Evolutionary conservation across 345 rosid species (phyloP), one percentile per base, ranked within the genome.

Genomic region (Fremontodendron californicum): DNA sequence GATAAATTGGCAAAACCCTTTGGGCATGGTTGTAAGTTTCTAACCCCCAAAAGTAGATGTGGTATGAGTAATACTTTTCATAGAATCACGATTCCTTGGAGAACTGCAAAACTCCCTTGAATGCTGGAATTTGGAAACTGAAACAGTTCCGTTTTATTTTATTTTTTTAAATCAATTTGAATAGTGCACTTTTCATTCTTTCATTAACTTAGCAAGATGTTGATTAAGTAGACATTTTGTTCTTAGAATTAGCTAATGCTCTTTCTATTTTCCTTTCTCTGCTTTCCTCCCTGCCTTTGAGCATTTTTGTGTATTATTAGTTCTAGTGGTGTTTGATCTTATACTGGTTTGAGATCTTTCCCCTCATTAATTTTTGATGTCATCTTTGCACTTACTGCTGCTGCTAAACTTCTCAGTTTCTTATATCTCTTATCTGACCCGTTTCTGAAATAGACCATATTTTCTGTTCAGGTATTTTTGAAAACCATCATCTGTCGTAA

Each of bases 11-110:
- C 97, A 94, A 77, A 96, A 96, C 76, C 98, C 99, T 48, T 89
- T 96, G 78, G 99, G 99, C 81, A 94, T 91, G 97, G 99, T 94
- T 86, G 98, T 96, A 92, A 96, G 99, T 94, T 83, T 84, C 86
- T 70, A 68, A 62, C 55, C 16, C 42, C 9, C 33, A 35, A 31
- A 52, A 43, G 16, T 68, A 69, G 15, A 19, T 73, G 52, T 19
- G 27, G 27, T 46, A 29, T 51, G 42, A 51, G 37, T 10, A 67
- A 51, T 73, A 19, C 23, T 27, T 69, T 68, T 48, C 48, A 45
- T 81, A 10, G 40, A n/a, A n/a, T 46, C 15, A 33, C 39, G 42
- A 74, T 39, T 58, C 57, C 31, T 11, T 58, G 19, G 42, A 75
- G 54, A n/a, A n/a, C n/a, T n/a, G n/a, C 12, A 16, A 61, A 61